Percentiles rank a stretch among this genome's conserved stretches.
Conservation (phyloP, 75 land plant genomes). For the Sequoia sempervirens region DNA sequence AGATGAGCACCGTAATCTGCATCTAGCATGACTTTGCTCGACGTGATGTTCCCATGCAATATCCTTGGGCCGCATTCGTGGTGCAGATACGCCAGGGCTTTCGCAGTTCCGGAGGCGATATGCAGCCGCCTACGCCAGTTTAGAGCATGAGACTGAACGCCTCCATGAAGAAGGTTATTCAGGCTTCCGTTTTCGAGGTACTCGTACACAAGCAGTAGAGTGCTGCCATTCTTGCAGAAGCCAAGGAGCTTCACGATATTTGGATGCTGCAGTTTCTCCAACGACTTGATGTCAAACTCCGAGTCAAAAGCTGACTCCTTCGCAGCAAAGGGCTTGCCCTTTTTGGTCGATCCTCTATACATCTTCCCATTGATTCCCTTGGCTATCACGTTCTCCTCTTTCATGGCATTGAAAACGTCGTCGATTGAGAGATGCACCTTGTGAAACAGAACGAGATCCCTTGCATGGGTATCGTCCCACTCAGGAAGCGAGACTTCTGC, state of each 20-base stretch:
- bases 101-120: conserved; percentile 33
- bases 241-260: conserved; percentile 33
- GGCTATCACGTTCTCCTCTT: conserved; percentile 20
- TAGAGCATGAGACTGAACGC: neutral
- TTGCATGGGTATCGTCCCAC: conserved; percentile 18
- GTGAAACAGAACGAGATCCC: neutral
- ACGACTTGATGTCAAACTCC: conserved; percentile 1
- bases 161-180: conserved; percentile 15
- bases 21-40: conserved; percentile 31
- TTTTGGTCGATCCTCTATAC: conserved; percentile 12
- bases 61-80: conserved; percentile 13
- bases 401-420: conserved; percentile 21
- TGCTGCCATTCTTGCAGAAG: conserved; percentile 21
- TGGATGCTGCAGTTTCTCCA: conserved; percentile 23
- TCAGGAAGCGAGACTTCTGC: conserved; percentile 20
- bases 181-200: conserved; percentile 27
- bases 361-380: conserved; percentile 16
- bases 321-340: conserved; percentile 22
- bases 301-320: conserved; percentile 8
- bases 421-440: conserved; percentile 13
- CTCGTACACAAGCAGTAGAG: conserved; percentile 23
- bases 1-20: conserved; percentile 25
- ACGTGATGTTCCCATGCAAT: conserved; percentile 14
- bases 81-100: conserved; percentile 37
- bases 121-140: conserved; percentile 13